Conservation (phyloP, 768 basidiomycete genomes). For the Tricholoma flavovirens region DNA sequence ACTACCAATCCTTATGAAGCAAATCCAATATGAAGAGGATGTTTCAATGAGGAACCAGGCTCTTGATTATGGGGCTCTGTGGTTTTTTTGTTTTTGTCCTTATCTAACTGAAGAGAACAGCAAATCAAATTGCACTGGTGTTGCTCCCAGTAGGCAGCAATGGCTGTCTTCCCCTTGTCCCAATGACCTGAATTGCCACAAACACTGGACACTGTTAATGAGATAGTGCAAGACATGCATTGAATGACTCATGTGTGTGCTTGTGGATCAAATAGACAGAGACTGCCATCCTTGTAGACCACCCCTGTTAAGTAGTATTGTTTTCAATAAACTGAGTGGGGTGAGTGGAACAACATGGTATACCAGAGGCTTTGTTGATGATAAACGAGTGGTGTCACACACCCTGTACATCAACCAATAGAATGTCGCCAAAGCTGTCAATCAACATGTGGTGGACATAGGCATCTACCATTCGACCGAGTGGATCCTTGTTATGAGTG, state of each 20-base stretch:
- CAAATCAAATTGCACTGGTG: conserved; percentile 10
- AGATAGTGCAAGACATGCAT: background rate
- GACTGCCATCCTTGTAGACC: background rate
- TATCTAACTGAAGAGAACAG: background rate
- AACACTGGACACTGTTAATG: too few species aligned
- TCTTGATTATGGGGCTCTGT: too few species aligned
- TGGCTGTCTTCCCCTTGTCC: conserved; percentile 1
- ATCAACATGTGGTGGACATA: conserved; percentile 1
- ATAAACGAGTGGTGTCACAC: background rate
- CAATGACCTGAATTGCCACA: conserved; percentile 5
- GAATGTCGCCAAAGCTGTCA: background rate
- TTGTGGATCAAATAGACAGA: background rate
- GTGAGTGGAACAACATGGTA: too few species aligned
- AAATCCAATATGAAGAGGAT: too few species aligned
- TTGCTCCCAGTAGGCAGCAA: conserved; percentile 1
- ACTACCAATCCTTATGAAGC: too few species aligned
- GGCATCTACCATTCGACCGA: background rate
- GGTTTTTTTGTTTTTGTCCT: background rate
- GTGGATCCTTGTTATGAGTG: background rate
- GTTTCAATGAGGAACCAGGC: too few species aligned
- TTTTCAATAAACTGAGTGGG: too few species aligned
- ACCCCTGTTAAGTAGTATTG: too few species aligned
- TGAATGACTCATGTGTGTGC: background rate
- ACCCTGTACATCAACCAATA: background rate
- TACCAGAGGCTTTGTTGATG: too few species aligned